Base-by-base conservation (phyloP, 1,139 yeast genomes). In the Sugiyamaella xylanicola region DNA sequence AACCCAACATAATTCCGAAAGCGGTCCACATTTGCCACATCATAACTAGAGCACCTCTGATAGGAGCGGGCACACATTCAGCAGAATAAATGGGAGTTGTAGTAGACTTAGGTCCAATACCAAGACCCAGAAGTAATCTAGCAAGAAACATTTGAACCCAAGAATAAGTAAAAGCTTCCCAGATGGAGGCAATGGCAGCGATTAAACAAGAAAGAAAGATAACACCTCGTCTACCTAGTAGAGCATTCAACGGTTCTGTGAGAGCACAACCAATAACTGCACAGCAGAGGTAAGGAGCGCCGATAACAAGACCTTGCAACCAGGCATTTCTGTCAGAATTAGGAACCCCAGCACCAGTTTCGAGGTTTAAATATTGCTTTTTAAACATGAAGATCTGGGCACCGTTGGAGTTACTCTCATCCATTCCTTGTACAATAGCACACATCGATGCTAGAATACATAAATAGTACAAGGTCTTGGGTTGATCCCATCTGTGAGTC, bases 401-500 rank as follows among this genome's bases (percentile, higher is more conserved):
- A 61, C 96, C 97, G 65, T 88, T 87, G 57, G 87, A 81, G 20
- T 88, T 96, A 1, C 95, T 80, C 70, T 89, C 96, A 70, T 89
- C 97, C 90, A 89, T 88, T 66, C 97, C 97, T 71, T 89, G 96
- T 37, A 90, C 92, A 7, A 92, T 88, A 19, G 96, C 97, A 54
- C 95, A 90, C 84, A 89, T 81, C 4, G 96, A 86, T 43, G 92
- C 86, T 68, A 88, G 81, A 16, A 87, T 79, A 55, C 87, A 81
- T 54, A 88, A 83, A 61, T 78, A 81, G 62, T 84, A 72, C 65
- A 89, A 75, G 57, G 81, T 81, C 35, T 63, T 61, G 0, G 95
- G 93, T 49, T 85, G 76, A 55, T 77, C 75, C 89, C 90, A 86
- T 48, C 85, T 83, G 58, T 86, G 86, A 45, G 82, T 78, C 57